Evolutionary conservation across 2,329 filamentous ascomycete species (phyloP), one percentile per base, ranked within the genome.

Genomic region (Paradendryphiella salina): DNA sequence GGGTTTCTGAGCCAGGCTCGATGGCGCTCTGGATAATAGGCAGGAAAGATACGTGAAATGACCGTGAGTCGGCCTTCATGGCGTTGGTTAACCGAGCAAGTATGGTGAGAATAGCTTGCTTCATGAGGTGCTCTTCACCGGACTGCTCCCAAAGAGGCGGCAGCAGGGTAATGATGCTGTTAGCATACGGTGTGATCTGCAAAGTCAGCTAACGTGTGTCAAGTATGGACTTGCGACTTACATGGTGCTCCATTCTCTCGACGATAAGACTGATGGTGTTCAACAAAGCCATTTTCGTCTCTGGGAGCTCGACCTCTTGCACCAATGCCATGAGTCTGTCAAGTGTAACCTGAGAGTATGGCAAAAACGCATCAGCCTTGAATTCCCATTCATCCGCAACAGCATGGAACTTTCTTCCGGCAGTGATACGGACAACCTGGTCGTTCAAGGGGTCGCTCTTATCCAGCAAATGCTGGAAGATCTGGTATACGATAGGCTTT

Each of bases 341-440:
- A 9, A 99, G 79, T 8, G 90, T 85, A 15, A 86, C 82, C 1
- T 88, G 80, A 0, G 90, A 88, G 68, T 87, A 94, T 0, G 90
- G 90, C 43, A 88, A 69, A 69, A 97, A 96, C 9, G 79, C 76
- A 4, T 88, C 82, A 1, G 85, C 80, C 9, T 82, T 81, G 69
- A 96, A 97, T 45, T 87, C 87, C 70, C 92, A 90, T 35, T 96
- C 90, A 62, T 96, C 88, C 0, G 90, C 85, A 35, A 96, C 83
- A 59, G 83, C 82, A 61, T 87, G 87, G 42, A 99, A 82, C 63
- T 95, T 90, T 47, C 92, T 83, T 5, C 90, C 94, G 3, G 94
- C 90, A 1, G 93, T 96, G 46, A 97, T 87, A 11, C 90, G 85
- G 26, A 99, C 94, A 0, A 97, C 92, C 45, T 91, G 81, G 66